Evolutionary conservation across 2,329 filamentous ascomycete species (phyloP).

Genomic region (Pseudohalonectria lignicola): DNA sequence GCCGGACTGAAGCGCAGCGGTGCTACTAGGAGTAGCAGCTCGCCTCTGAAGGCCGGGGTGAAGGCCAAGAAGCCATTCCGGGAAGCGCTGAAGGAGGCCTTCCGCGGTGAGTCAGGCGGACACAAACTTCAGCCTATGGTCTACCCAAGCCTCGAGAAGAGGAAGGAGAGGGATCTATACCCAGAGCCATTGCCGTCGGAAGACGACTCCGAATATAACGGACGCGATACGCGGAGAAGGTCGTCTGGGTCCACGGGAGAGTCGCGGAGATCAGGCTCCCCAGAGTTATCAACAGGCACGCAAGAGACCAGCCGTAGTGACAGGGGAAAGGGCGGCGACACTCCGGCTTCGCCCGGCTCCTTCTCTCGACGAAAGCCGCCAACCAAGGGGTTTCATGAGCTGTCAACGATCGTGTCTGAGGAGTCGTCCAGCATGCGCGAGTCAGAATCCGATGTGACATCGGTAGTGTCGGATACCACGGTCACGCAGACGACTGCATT

Average conservation of each 20-base stretch:
- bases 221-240: conserved; percentile 13
- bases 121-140: conserved; percentile 31
- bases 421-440: conserved; percentile 29
- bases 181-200: conserved; percentile 7
- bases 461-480: conserved; percentile 36
- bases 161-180: not conserved
- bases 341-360: not conserved
- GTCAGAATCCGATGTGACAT: conserved; percentile 41
- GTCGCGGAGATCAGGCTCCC: conserved; percentile 18
- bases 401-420: conserved; percentile 46
- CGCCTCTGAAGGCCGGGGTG: conserved; percentile 31
- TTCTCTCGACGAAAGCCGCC: conserved; percentile 25
- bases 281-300: conserved; percentile 17
- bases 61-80: conserved; percentile 38
- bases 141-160: conserved; percentile 27
- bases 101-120: conserved; percentile 47
- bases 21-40: conserved; percentile 39
- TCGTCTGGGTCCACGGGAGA: conserved; percentile 23
- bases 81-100: conserved; percentile 49
- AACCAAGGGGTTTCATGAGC: conserved; percentile 41
- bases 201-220: conserved; percentile 11
- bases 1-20: conserved; percentile 41
- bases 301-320: too few relatives aligned
- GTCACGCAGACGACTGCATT: conserved; percentile 40
- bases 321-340: conserved; percentile 9